Conservation (phyloP, 495 filamentous ascomycete genomes). For the Hypomontagnella monticulosa region DNA sequence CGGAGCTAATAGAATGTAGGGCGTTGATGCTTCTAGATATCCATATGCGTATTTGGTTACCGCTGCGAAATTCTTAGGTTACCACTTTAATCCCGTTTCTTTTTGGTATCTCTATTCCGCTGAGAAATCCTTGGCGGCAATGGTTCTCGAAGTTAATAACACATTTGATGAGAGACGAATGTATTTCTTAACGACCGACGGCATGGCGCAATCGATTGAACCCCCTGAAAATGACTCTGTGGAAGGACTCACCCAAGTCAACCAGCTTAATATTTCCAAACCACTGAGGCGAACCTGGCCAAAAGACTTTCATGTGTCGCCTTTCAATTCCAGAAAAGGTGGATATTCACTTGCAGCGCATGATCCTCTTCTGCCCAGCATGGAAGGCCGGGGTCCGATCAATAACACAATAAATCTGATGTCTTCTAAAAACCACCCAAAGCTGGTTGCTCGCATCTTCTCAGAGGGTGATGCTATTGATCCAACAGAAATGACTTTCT, state of each 20-base stretch:
- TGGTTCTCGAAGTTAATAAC: slow-evolving; percentile 82
- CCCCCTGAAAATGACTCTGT: slow-evolving; percentile 11
- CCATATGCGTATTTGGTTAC: slow-evolving; percentile 75
- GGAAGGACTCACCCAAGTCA: neutral
- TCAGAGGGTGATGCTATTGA: slow-evolving; percentile 60
- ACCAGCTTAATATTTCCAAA: slow-evolving; percentile 26
- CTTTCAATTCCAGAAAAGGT: slow-evolving; percentile 74
- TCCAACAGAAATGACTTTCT: slow-evolving; percentile 52
- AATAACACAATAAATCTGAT: slow-evolving; percentile 65
- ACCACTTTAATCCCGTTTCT: slow-evolving; percentile 79
- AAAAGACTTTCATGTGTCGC: slow-evolving; percentile 80
- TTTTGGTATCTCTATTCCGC: slow-evolving; percentile 82
- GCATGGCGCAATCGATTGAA: slow-evolving; percentile 17
- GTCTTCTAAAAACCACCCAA: slow-evolving; percentile 64
- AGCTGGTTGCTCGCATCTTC: slow-evolving; percentile 63
- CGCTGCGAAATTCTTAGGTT: slow-evolving; percentile 73
- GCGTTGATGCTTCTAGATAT: slow-evolving; percentile 60
- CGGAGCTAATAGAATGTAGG: slow-evolving; percentile 49
- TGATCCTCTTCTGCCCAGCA: slow-evolving; percentile 61
- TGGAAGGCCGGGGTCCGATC: slow-evolving; percentile 51
- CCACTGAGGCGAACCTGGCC: slow-evolving; percentile 61
- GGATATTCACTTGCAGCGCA: slow-evolving; percentile 63
- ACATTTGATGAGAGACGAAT: slow-evolving; percentile 78
- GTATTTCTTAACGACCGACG: slow-evolving; percentile 61
- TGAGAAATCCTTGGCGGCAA: slow-evolving; percentile 65